phyloP scores from a whole-genome alignment of 2,329 filamentous ascomycete species.

The Monosporascus sp. region DNA sequence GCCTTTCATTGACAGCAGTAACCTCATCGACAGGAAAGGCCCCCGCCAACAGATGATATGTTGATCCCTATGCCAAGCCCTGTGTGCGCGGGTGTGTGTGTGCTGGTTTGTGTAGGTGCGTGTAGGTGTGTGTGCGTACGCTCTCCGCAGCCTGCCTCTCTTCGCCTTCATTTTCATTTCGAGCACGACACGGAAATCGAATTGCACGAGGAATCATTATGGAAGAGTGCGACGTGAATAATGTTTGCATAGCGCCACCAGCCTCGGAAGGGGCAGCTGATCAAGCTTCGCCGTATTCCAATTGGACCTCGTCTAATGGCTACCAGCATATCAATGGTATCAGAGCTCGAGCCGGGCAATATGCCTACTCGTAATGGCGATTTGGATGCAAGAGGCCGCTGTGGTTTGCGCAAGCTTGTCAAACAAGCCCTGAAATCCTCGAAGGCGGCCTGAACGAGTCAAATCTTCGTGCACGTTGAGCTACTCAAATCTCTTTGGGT shows the following conservation, averaged over 20 bases:
- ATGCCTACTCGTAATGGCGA: slow-evolving; percentile 7
- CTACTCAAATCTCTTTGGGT: too few species aligned
- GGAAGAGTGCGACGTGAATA: slow-evolving; percentile 2
- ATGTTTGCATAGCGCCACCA: slow-evolving; percentile 16
- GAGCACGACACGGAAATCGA: too few species aligned
- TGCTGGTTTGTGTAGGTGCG: background rate
- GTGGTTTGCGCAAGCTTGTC: slow-evolving; percentile 8
- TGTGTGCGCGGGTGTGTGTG: background rate
- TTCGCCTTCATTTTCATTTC: too few species aligned
- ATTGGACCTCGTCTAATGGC: slow-evolving; percentile 16
- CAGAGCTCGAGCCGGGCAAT: slow-evolving; percentile 10
- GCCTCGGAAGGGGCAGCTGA: slow-evolving; percentile 12
- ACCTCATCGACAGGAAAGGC: background rate
- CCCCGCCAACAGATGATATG: background rate
- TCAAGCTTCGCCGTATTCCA: slow-evolving; percentile 10
- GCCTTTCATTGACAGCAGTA: slow-evolving; percentile 11
- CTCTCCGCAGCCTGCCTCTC: too few species aligned
- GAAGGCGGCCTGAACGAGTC: background rate
- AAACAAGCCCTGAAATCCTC: slow-evolving; percentile 2
- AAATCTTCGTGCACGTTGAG: background rate
- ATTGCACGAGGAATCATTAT: too few species aligned
- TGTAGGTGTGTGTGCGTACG: too few species aligned
- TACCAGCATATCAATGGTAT: slow-evolving; percentile 13
- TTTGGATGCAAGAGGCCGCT: slow-evolving; percentile 11
- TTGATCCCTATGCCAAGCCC: background rate